Evolutionary conservation across 1,284 basidiomycete genomes (phyloP), one percentile per base, ranked within the genome.

Genomic region (Singerocomus inundabilis): DNA sequence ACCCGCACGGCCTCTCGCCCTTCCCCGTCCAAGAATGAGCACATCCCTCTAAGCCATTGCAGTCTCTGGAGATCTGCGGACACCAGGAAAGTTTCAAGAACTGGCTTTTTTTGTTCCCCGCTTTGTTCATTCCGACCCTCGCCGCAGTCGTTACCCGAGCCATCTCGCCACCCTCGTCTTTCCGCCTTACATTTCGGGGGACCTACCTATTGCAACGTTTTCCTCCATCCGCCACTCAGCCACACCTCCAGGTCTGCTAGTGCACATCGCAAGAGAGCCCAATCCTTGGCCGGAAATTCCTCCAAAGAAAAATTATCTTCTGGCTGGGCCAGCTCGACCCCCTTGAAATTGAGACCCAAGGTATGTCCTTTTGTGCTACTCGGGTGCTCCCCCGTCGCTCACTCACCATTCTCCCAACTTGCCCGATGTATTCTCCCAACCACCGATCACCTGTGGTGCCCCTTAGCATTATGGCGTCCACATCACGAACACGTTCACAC

Each of bases 391-490:
- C 41, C 10, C 7, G 38, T 44, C n/a, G 31, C 33, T 51, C 28
- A n/a, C 33, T 45, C 18, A n/a, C 24, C 12, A 8, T 39, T 21
- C 6, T 13, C 18, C 30, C n/a, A n/a, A n/a, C 29, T 13, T 18
- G 21, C 34, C 13, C 29, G 18, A 39, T 41, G 38, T 29, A 28
- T 29, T n/a, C 24, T 1, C 39, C 34, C 9, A 44, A 38, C 12
- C 48, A 51, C 41, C 43, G 51, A 39, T 64, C 48, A 3, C 34
- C 44, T 4, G 15, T 46, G 2, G 32, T 52, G 9, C 61, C 48
- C 12, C 26, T 44, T 25, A 54, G 60, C 21, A 52, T 53, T 33
- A 68, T 68, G 67, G 11, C 48, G 8, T 44, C 51, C 26, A 46
- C 51, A 2, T 51, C 53, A 0, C 38, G 28, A 21, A 41, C 47